Conservation (phyloP, 2,329 filamentous ascomycete genomes). For the Passalora sequoiae region DNA sequence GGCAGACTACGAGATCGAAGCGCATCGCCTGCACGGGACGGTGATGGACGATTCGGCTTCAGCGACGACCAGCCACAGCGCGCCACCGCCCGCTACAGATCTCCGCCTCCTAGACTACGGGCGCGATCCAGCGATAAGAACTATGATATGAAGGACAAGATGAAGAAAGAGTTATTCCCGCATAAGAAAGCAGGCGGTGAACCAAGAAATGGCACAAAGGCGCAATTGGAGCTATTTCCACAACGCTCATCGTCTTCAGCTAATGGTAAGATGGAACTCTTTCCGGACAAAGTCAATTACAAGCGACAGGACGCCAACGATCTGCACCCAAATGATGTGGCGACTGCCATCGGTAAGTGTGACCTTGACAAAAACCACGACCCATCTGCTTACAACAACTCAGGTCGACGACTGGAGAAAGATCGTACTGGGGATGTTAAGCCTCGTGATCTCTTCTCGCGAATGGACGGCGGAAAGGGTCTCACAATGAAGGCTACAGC, state of each 20-base stretch:
- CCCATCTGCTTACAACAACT: constrained; percentile 15
- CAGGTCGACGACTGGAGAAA: constrained; percentile 15
- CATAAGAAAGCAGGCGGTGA: constrained; percentile 20
- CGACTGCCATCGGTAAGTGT: constrained; percentile 25
- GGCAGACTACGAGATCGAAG: constrained; percentile 55
- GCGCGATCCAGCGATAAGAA: constrained; percentile 21
- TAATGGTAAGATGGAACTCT: constrained; percentile 29
- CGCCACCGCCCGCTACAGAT: constrained; percentile 40
- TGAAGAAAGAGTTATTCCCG: constrained; percentile 40
- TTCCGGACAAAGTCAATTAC: constrained; percentile 40
- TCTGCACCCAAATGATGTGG: constrained; percentile 24
- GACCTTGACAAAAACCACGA: constrained; percentile 20
- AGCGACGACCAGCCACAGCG: constrained; percentile 46
- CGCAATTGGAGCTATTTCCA: constrained; percentile 23
- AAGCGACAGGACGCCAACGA: constrained; percentile 43
- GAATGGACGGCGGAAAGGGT: constrained; percentile 17
- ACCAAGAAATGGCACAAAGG: constrained; percentile 12
- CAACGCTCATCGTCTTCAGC: constrained; percentile 20
- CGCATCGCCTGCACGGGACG: constrained; percentile 51
- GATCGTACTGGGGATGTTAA: constrained; percentile 5
- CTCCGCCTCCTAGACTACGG: constrained; percentile 36
- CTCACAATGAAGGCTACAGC: constrained; percentile 10
- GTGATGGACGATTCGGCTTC: constrained; percentile 46
- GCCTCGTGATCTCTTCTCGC: constrained; percentile 19
- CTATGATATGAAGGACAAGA: constrained; percentile 20